phyloP scores from a whole-genome alignment of 768 basidiomycete species.

The Fomitopsis serialis region DNA sequence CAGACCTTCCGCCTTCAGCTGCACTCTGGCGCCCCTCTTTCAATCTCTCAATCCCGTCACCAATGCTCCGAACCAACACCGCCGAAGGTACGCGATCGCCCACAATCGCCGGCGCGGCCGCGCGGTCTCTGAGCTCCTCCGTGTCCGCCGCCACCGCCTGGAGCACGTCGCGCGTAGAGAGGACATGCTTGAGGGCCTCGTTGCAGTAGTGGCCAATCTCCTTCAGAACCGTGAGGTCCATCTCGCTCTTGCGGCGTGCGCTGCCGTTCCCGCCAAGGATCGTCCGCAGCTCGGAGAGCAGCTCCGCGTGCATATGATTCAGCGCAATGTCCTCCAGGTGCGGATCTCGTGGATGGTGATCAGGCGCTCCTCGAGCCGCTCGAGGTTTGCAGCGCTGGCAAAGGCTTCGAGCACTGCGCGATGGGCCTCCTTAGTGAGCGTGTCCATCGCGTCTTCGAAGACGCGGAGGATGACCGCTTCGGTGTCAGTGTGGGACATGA shows the following conservation, averaged over 20 bases:
- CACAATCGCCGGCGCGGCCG: constrained; percentile 60
- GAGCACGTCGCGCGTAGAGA: constrained; percentile 55
- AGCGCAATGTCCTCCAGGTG: constrained; percentile 47
- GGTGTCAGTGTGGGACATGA: constrained; percentile 23
- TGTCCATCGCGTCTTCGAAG: constrained; percentile 60
- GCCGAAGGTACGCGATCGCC: constrained; percentile 57
- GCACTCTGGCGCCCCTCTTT: constrained; percentile 52
- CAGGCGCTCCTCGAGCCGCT: constrained; percentile 58
- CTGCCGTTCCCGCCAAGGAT: constrained; percentile 55
- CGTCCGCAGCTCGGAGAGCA: constrained; percentile 69
- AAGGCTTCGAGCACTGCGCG: constrained; percentile 68
- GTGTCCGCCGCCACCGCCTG: constrained; percentile 65
- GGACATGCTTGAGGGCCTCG: constrained; percentile 60
- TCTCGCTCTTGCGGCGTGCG: constrained; percentile 42
- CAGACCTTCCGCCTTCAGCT: constrained; percentile 38
- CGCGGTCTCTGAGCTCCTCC: constrained; percentile 70
- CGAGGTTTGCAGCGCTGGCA: constrained; percentile 46
- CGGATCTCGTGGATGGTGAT: constrained; percentile 51
- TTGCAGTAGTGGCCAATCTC: constrained; percentile 53
- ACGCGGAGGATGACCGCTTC: constrained; percentile 38
- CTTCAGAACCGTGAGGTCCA: constrained; percentile 48
- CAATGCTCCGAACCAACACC: constrained; percentile 74
- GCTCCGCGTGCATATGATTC: constrained; percentile 39
- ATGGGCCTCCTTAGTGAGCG: constrained; percentile 44
- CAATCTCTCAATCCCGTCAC: constrained; percentile 53